Evolutionary conservation across 2,329 filamentous ascomycete species (phyloP).

Genomic region (Paradendryphiella salina): DNA sequence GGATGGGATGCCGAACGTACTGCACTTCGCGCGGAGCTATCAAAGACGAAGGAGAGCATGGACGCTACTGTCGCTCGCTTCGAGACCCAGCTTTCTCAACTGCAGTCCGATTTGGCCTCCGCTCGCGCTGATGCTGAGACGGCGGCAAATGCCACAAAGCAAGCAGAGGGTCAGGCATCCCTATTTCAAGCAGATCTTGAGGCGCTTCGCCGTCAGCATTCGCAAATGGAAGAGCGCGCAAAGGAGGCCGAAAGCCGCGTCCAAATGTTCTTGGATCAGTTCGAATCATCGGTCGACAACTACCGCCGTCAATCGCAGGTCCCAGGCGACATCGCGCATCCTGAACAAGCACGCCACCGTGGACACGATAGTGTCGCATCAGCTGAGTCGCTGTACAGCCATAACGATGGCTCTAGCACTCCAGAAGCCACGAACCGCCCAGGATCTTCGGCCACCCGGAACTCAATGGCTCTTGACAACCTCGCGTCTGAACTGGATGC

Average conservation of each 20-base stretch:
- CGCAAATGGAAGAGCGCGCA: conserved; percentile 77
- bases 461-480: conserved; percentile 78
- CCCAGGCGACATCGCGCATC: conserved; percentile 39
- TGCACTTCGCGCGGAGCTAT: conserved; percentile 68
- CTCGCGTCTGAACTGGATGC: conserved; percentile 91
- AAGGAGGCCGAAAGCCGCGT: conserved; percentile 92
- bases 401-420: conserved; percentile 44
- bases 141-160: conserved; percentile 53
- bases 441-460: conserved; percentile 50
- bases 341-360: conserved; percentile 48
- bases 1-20: conserved; percentile 77
- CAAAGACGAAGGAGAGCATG: conserved; percentile 69
- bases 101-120: conserved; percentile 70
- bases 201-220: conserved; percentile 80
- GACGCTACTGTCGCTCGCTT: conserved; percentile 67
- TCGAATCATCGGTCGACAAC: conserved; percentile 90
- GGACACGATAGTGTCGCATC: conserved; percentile 63
- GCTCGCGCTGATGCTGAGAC: conserved; percentile 70
- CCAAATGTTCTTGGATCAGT: conserved; percentile 87
- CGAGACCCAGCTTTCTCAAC: conserved; percentile 68
- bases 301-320: conserved; percentile 76
- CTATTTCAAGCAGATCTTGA: conserved; percentile 71
- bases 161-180: conserved; percentile 60
- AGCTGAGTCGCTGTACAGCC: conserved; percentile 57
- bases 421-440: conserved; percentile 37